Evolutionary conservation across 2,329 filamentous ascomycete genomes (phyloP), one percentile per base, ranked within the genome.

Genomic region (Neonectria coccinea): DNA sequence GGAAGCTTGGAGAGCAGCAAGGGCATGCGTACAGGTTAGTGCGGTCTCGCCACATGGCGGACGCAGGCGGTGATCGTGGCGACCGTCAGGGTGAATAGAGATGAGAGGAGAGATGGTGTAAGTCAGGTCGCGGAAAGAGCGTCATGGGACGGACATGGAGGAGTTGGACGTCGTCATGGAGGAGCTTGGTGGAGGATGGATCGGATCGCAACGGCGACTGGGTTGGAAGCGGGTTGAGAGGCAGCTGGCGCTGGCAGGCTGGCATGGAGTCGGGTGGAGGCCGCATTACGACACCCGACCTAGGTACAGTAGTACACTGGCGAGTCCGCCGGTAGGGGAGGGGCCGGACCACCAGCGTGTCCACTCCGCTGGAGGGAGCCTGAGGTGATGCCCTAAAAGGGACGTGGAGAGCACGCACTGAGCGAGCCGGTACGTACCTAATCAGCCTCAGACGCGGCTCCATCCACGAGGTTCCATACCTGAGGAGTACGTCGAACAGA

Each of bases 21-120:
- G 67, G 68, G 64, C 59, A 64, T 65, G 77, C 88, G 74, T 89
- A 97, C 94, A 99, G 92, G 79, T 98, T 99, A 74, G 96, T 99
- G 82, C 96, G 92, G 87, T 99, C 96, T 85, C 96, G 93, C 94
- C 94, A 99, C 93, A 97, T 97, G 84, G 87, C 91, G 89, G 86
- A 86, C 84, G 83, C 82, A 75, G 62, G 63, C 64, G 66, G 56
- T 65, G 67, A 69, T 68, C 66, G 66, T 67, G 60, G 67, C 68
- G 70, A 70, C 73, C 66, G 69, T 76, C 72, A 73, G 65, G 62
- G 64, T 56, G 61, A 71, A 48, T 27, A 67, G 60, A 59, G 59
- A 57, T 61, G 41, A 48, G 56, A 57, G 31, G 53, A 60, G 47
- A 57, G 47, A 62, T 59, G 48, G 31, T 61, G 53, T 58, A 62